Evolutionary conservation across 768 basidiomycete genomes (phyloP).

Genomic region (Russula sp.): DNA sequence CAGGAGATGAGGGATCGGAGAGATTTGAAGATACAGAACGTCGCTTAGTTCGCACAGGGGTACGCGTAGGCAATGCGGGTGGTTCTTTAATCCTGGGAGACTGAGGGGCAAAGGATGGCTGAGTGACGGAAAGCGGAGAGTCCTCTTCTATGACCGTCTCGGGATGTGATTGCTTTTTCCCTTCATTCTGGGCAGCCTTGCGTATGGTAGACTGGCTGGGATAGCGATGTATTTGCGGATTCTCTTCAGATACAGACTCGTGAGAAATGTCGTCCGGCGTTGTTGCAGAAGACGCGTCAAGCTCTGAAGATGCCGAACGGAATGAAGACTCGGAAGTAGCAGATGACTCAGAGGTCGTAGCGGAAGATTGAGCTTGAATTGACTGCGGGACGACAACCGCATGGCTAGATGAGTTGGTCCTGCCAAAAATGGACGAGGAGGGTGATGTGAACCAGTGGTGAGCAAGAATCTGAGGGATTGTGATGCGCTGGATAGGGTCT

Average conservation of each 20-base stretch:
- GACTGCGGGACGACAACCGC: conserved; percentile 36
- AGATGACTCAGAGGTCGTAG: conserved; percentile 40
- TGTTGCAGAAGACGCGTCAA: conserved; percentile 48
- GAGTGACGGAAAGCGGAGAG: conserved; percentile 22
- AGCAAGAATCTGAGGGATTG: conserved; percentile 79
- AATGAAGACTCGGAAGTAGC: conserved; percentile 50
- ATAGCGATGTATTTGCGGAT: conserved; percentile 46
- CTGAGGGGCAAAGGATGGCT: conserved; percentile 34
- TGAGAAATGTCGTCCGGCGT: conserved; percentile 50
- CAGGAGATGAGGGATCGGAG: conserved; percentile 57
- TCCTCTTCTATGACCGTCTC: conserved; percentile 57
- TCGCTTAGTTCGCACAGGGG: conserved; percentile 92
- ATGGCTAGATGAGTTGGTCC: conserved; percentile 32
- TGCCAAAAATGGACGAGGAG: conserved; percentile 24
- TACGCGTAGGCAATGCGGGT: conserved; percentile 68
- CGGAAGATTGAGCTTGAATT: conserved; percentile 35
- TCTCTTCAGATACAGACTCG: conserved; percentile 30
- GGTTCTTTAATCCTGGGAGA: conserved; percentile 42
- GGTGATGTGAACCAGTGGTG: conserved; percentile 77
- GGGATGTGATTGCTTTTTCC: conserved; percentile 41
- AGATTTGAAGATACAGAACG: conserved; percentile 90
- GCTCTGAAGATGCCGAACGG: conserved; percentile 32
- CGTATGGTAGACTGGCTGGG: conserved; percentile 61
- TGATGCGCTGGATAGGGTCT: conserved; percentile 70
- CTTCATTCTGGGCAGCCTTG: conserved; percentile 35